Percentiles rank a stretch among this genome's conserved stretches.
Conservation (phyloP, 768 basidiomycete species). For the Pisolithus marmoratus region DNA sequence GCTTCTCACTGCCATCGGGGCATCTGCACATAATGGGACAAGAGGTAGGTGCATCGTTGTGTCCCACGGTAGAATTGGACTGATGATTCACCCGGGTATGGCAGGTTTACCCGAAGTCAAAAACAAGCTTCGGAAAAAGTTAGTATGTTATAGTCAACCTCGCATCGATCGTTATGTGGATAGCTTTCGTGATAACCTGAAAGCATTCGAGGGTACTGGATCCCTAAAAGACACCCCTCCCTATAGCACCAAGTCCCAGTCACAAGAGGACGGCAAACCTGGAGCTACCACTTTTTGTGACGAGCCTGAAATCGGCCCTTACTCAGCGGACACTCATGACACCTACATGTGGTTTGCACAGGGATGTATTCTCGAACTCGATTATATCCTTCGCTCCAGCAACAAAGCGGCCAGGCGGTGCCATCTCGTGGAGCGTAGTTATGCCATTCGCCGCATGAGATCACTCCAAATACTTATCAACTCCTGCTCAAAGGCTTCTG, state of each 20-base stretch:
- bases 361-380: background rate
- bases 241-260: background rate
- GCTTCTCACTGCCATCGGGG: background rate
- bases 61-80: too few relatives aligned
- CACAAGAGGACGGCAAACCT: background rate
- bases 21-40: background rate
- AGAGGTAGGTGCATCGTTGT: background rate
- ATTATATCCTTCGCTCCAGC: background rate
- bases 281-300: background rate
- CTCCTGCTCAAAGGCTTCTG: background rate
- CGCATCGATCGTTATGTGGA: background rate
- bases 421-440: background rate
- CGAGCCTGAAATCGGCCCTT: background rate
- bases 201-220: background rate
- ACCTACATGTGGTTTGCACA: conserved; percentile 1
- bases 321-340: background rate
- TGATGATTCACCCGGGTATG: background rate
- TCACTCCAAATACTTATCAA: background rate
- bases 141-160: background rate
- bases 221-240: background rate
- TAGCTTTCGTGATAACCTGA: background rate
- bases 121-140: background rate
- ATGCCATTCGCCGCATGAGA: background rate
- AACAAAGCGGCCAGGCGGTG: background rate
- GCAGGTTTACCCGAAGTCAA: background rate